Percentiles rank a stretch among this genome's conserved stretches.
Conservation (phyloP, 352 stramenopile genomes). For the Pythium brassicae region DNA sequence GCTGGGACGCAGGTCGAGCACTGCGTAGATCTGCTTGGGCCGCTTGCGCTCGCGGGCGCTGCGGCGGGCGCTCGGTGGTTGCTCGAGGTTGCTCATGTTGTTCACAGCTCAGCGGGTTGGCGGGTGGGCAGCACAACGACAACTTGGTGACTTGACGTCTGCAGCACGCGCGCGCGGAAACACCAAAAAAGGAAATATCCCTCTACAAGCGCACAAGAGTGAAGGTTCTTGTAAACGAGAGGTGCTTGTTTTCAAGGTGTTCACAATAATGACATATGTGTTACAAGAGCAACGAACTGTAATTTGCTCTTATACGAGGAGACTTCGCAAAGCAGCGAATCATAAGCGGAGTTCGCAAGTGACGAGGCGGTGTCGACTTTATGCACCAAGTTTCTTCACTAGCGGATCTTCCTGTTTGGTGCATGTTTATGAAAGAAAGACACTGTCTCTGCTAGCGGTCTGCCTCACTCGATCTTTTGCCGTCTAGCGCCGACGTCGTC, state of each 20-base stretch:
- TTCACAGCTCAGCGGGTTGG: background rate
- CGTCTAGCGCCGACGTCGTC: background rate
- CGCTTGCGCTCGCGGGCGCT: constrained; percentile 59
- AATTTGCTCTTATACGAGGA: background rate
- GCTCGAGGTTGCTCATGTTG: constrained; percentile 6
- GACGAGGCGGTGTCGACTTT: constrained; percentile 2
- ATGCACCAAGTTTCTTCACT: background rate
- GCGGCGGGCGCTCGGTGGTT: constrained; percentile 38
- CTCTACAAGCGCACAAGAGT: background rate
- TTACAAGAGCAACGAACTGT: background rate
- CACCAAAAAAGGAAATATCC: background rate
- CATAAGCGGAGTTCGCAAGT: background rate
- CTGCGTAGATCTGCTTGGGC: constrained; percentile 68
- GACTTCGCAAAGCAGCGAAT: background rate
- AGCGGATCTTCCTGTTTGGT: background rate
- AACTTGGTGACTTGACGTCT: background rate
- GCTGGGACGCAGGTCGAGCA: constrained; percentile 40
- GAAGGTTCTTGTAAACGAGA: background rate
- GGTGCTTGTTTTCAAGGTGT: background rate
- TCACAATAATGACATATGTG: background rate
- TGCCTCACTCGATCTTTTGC: constrained; percentile 1
- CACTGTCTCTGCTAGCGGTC: background rate
- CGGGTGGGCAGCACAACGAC: background rate
- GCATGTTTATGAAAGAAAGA: background rate
- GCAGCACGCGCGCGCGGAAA: background rate